Base-by-base conservation (phyloP, 2,329 filamentous ascomycete genomes). In the Pezicula carpinea region DNA sequence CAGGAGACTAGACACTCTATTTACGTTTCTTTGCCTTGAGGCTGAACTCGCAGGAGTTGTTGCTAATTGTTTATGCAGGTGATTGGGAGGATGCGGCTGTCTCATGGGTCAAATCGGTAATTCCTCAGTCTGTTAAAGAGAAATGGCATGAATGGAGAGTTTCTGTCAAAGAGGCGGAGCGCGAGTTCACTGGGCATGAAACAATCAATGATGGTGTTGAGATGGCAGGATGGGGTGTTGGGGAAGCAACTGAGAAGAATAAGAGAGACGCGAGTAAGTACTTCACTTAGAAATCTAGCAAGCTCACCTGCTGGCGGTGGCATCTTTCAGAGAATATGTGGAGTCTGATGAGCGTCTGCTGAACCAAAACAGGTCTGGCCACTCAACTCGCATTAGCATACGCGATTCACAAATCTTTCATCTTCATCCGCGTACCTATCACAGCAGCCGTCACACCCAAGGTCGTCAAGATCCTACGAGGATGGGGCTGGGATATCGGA, bases 341-440 rank as follows among this genome's bases (percentile, higher is more conserved):
- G 6, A 11, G 13, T 36, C 4, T 40, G 33, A 22, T 21, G 26
- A 31, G n/a, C 34, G 14, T 44, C 21, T 35, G 43, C 19, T 38
- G 10, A 45, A 17, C 15, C 29, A 46, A 19, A 32, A 33, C 53
- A 84, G 80, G 80, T 57, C 66, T 85, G 29, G 80, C 75, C 43
- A 97, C 93, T 7, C 90, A 96, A 64, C 73, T 99, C 23, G 90
- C 89, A 14, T 77, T 99, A 41, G 93, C 93, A 11, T 99, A 99
- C 63, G 92, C 92, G 22, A 89, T 99, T 49, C 93, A 99, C 75
- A 99, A 99, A 72, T 95, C 87, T 58, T 89, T 97, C 67, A 96
- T 99, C 61, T 96, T 99, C 67, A 68, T 97, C 55, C 82, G 93
- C n/a, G 89, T 99, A 8, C 93, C 93, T 7, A 70, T 97, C 53